These are phyloP conservation scores for Darksidea phi DNA, from an alignment of 495 filamentous ascomycete species.

Conservation along the genomic window DNA sequence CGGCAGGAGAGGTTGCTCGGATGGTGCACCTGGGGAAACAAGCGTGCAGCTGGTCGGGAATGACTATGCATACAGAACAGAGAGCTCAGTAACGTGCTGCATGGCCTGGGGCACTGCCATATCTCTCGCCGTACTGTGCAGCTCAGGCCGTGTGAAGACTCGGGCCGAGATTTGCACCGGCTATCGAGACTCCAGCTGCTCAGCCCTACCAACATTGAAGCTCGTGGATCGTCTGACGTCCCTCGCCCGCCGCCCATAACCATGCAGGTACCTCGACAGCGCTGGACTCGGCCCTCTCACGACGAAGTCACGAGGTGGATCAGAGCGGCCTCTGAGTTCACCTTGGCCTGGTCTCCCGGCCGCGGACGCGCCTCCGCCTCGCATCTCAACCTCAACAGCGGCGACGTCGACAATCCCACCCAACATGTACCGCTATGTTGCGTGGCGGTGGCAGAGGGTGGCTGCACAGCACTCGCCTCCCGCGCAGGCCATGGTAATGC, in stretches of 20 bases:
- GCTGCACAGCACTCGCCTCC: neutral
- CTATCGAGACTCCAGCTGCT: neutral
- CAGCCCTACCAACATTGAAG: constrained; percentile 2
- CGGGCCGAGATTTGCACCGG: neutral
- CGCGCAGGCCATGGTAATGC: neutral
- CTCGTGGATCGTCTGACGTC: neutral
- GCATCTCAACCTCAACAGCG: neutral
- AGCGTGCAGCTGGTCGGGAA: no score
- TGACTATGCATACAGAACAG: no score
- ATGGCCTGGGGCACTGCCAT: no score
- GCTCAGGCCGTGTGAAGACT: no score
- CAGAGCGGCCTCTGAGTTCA: neutral
- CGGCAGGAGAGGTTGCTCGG: no score
- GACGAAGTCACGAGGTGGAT: neutral
- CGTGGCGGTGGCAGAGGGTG: neutral
- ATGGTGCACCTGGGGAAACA: no score
- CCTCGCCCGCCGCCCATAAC: neutral
- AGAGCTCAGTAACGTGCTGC: no score
- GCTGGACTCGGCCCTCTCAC: neutral
- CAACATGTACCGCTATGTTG: neutral
- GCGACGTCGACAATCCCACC: neutral
- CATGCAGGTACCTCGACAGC: neutral
- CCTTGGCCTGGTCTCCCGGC: neutral
- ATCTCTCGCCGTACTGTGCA: no score
- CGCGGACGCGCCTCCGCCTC: neutral